Evolutionary conservation across 2,329 filamentous ascomycete genomes (phyloP), one percentile per base, ranked within the genome.

Genomic region (Exophiala sideris): DNA sequence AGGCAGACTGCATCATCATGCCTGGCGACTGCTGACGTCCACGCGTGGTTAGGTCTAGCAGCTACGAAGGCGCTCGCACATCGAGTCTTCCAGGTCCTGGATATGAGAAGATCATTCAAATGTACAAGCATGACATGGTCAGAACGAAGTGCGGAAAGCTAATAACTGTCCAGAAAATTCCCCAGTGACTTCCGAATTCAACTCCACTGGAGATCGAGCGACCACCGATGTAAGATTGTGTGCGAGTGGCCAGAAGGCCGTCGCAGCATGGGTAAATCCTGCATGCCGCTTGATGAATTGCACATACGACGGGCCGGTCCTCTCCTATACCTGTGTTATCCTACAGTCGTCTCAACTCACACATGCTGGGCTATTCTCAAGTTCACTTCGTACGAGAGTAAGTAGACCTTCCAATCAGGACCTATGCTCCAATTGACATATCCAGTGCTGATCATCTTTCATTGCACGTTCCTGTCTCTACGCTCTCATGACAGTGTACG

Each of bases 361-460:
- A 58, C 54, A 5, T 62, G 79, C 5, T 84, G 81, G 81, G 74
- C 78, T 2, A 74, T 72, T 48, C 67, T 84, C 10, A 76, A 78
- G 32, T 84, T 84, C 65, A 69, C 71, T 5, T 69, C 76, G 3
- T 78, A 81, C 52, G 81, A 84, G 66, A 71, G 79, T 80, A 69
- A 64, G 12, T 32, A 14, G 11, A 34, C 8, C 35, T 24, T 8
- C 29, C 57, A 49, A 56, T 38, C 42, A 24, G 42, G 53, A 29
- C 45, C 42, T 35, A 53, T 33, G 9, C 18, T 29, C 35, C 20
- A 32, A 33, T 32, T 32, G 29, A 47, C 44, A 7, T 11, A 1
- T 10, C 3, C 42, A 80, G 77, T 73, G 45, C 77, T 84, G 75
- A 77, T 81, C 2, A 64, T 81, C 1, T 83, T 84, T 66, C 81